Evolutionary conservation across 371 early-diverging fungal genomes (phyloP), one percentile per base, ranked within the genome.

Genomic region (Apophysomyces elegans): DNA sequence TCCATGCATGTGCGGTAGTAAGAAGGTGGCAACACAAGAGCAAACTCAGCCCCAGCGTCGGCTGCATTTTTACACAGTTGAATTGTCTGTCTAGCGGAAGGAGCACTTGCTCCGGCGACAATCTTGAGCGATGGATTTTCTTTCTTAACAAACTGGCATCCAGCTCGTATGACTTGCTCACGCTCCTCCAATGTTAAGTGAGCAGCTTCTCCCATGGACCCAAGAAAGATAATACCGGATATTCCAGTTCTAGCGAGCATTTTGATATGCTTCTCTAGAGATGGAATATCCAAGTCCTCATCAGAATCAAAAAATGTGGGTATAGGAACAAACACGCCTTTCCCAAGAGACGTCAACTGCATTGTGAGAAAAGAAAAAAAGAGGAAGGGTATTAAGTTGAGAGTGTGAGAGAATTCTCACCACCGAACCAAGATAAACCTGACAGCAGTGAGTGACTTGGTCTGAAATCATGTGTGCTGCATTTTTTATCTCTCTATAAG

Each of bases 191-290:
- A 80, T 21, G 74, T 71, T 54, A 82, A 61, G 35, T 67, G 72
- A 6, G 79, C 78, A 11, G 80, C 83, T 62, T 82, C 83, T 46
- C 83, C 83, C 66, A 72, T 82, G 7, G 83, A 82, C 4, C 83
- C 83, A 46, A 73, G 58, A 43, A 82, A 76, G 41, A 82, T 78
- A 56, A 82, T 69, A 64, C 83, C 83, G 8, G 75, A 60, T 57
- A 82, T 60, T 58, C 83, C 80, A n/a, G 75, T 72, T 36, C 75
- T 75, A 41, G 73, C 44, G 38, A 82, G 62, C 43, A 67, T 76
- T n/a, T 64, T 38, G 37, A 82, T 68, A 45, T 82, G 83, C 32
- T 70, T 64, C 45, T 82, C 77, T 32, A 82, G 66, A 8, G 80
- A 56, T 26, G 69, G 77, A 39, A 78, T 66, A 43, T 82, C 83